Base-by-base conservation (phyloP, 1,284 basidiomycete genomes). In the Pseudozyma sp. region DNA sequence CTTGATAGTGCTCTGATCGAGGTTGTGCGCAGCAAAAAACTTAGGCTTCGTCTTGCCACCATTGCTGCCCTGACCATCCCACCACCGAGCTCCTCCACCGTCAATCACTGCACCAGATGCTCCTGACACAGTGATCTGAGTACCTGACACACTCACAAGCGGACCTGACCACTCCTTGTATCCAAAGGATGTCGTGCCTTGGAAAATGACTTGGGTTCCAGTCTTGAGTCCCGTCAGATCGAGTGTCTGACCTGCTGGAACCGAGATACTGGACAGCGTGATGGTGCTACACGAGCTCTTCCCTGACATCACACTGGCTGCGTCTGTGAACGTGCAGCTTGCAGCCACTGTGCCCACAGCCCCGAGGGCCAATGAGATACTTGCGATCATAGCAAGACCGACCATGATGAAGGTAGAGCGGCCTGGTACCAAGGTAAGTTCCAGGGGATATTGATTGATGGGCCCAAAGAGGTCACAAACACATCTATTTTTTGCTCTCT, bases 21-120 rank as follows among this genome's bases (percentile, higher is more conserved):
- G 14, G 1, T 50, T 50, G 47, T 66, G 67, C 5, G 56, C 63
- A 8, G 8, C 49, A 34, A 74, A 58, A 43, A 65, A 61, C 49
- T 70, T 74, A n/a, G 71, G 71, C 50, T 74, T 74, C 18, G 44
- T 61, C 45, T 66, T 66, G 19, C 71, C 67, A 9, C 67, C 71
- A 31, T 70, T 63, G 52, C 55, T 45, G 1, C 71, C 65, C 43
- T 62, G 43, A 11, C 62, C 62, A 25, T 74, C 67, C 65, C 71
- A 74, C 66, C 66, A 74, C 35, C 38, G 49, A 3, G 42, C 49
- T 34, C 71, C 66, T 35, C 61, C 63, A 14, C 44, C 59, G 35
- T 65, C 52, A 19, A 74, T 52, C n/a, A 64, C 9, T 13, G 45
- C 25, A 2, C 57, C 59, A 1, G 44, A 36, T 2, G 60, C 54